Evolutionary conservation across 1,139 yeast genomes (phyloP).

Genomic region (Arxiozyma slooffiae): DNA sequence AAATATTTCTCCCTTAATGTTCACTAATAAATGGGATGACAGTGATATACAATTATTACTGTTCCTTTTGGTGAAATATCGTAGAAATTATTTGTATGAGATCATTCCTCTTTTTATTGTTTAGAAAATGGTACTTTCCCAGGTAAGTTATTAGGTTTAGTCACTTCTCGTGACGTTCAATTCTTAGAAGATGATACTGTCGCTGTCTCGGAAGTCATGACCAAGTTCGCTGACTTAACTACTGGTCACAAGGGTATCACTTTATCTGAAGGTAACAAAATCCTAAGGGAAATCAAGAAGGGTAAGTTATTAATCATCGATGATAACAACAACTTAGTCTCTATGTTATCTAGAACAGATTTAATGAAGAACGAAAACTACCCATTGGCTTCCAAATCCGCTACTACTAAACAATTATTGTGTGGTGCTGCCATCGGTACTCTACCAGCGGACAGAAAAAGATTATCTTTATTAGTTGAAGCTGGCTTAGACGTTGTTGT

Average conservation of each 20-base stretch:
- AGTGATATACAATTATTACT: background rate
- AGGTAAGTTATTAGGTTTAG: conserved; percentile 86
- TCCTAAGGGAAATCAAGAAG: conserved; percentile 86
- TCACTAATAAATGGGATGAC: background rate
- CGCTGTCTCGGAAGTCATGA: conserved; percentile 73
- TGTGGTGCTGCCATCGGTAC: conserved; percentile 99
- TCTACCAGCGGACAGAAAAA: conserved; percentile 74
- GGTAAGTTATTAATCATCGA: conserved; percentile 96
- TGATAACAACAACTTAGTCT: conserved; percentile 60
- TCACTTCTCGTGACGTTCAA: conserved; percentile 95
- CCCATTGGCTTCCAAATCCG: conserved; percentile 92
- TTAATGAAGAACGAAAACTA: conserved; percentile 89
- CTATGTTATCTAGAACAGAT: conserved; percentile 90
- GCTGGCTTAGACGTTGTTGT: conserved; percentile 98
- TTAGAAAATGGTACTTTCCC: conserved; percentile 76
- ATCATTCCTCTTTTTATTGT: background rate
- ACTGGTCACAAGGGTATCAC: conserved; percentile 78
- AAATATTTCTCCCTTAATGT: background rate
- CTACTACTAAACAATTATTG: conserved; percentile 84
- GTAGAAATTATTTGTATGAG: background rate
- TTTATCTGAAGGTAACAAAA: conserved; percentile 77
- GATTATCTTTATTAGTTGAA: conserved; percentile 74
- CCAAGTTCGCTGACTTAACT: conserved; percentile 55
- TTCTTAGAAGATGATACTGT: conserved; percentile 69
- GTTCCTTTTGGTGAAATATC: background rate